Percentiles rank a stretch among this genome's conserved stretches.
Conservation (phyloP, 345 rosid species). For the Linum trigynum region DNA sequence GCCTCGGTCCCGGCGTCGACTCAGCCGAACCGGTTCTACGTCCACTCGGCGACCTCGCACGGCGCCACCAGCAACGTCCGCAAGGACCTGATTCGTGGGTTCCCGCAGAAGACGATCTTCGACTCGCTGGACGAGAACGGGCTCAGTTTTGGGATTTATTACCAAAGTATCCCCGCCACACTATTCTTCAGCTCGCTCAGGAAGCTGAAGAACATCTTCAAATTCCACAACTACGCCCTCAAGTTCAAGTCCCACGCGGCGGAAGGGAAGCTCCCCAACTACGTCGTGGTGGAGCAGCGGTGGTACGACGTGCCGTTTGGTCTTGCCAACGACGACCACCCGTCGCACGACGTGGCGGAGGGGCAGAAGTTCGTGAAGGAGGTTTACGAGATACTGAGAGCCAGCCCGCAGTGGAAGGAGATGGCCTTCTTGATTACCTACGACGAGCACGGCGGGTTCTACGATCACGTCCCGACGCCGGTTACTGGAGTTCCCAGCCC, state of each 20-base stretch:
- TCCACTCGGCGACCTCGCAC: constrained; percentile 96
- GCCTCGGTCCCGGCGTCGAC: constrained; percentile 97
- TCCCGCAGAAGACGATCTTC: constrained; percentile 87
- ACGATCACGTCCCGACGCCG: constrained; percentile 95
- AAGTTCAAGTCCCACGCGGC: constrained; percentile 63
- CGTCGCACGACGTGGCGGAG: constrained; percentile 80
- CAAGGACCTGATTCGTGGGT: constrained; percentile 77
- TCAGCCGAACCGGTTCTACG: constrained; percentile 95
- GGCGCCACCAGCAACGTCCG: constrained; percentile 79
- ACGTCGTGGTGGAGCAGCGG: constrained; percentile 80
- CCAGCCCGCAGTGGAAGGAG: constrained; percentile 97
- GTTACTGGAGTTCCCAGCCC: constrained; percentile 72
- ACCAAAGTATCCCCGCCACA: constrained; percentile 94
- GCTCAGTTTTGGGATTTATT: constrained; percentile 78
- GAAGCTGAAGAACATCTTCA: constrained; percentile 51
- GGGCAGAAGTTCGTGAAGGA: constrained; percentile 94
- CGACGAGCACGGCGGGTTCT: constrained; percentile 95
- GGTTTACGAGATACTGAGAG: constrained; percentile 78
- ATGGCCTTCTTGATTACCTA: constrained; percentile 84
- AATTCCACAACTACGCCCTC: constrained; percentile 56
- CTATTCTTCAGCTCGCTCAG: constrained; percentile 68
- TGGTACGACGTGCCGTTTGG: constrained; percentile 54
- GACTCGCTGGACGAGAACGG: constrained; percentile 82
- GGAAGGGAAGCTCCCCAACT: constrained; percentile 69
- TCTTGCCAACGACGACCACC: constrained; percentile 95